Conservation (phyloP, 148 eudicot genomes). For the Rhododendron kiyosumense region DNA sequence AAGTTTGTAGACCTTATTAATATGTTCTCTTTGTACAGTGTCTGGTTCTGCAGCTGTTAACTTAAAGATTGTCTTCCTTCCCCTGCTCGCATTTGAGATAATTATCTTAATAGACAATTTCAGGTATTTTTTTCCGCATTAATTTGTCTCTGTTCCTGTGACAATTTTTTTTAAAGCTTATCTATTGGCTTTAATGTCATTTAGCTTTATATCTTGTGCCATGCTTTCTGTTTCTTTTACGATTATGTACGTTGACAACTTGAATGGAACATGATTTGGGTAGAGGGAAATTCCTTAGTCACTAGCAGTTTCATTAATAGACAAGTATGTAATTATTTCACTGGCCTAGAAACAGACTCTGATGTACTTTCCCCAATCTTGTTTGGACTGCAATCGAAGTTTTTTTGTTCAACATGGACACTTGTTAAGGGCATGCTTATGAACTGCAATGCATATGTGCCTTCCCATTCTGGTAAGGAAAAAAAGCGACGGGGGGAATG, state of each 20-base stretch:
- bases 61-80: slow-evolving; percentile 86
- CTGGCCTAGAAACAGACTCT: background rate
- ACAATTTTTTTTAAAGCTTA: background rate
- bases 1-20: slow-evolving; percentile 10
- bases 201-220: background rate
- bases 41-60: slow-evolving; percentile 44
- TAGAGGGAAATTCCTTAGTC: background rate
- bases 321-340: background rate
- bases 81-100: slow-evolving; percentile 71
- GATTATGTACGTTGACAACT: background rate
- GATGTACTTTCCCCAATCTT: background rate
- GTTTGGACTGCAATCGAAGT: background rate
- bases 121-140: slow-evolving; percentile 51
- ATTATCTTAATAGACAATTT: slow-evolving; percentile 76
- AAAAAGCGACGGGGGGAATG: background rate
- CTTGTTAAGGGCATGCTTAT: background rate
- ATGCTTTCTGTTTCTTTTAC: background rate
- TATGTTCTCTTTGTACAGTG: slow-evolving; percentile 35
- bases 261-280: background rate
- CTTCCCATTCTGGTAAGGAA: too few relatives aligned
- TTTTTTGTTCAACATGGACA: background rate
- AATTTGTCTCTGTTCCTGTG: background rate
- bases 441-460: background rate
- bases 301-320: background rate
- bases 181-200: background rate